phyloP scores from a whole-genome alignment of 2,329 filamentous ascomycete species.

The Knoxdaviesia proteae region DNA sequence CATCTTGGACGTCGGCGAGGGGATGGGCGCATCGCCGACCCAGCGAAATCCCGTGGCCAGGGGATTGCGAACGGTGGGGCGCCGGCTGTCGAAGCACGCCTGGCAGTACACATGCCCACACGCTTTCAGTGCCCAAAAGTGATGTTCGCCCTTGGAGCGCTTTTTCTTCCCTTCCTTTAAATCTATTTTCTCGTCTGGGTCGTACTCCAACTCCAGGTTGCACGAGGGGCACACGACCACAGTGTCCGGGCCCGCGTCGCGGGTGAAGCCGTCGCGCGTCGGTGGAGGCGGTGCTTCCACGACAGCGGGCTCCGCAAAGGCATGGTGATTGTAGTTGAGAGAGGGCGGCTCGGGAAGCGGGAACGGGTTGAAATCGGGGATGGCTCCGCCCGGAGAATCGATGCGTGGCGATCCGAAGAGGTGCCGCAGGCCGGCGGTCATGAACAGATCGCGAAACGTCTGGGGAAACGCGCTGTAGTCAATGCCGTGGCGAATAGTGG shows the following conservation, averaged over 20 bases:
- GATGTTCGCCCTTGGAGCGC: slow-evolving; percentile 36
- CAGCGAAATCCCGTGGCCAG: slow-evolving; percentile 5
- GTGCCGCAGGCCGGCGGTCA: too few relatives aligned
- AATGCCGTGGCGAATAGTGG: neutral
- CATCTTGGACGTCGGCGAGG: slow-evolving; percentile 11
- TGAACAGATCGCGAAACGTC: neutral
- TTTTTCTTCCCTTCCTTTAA: slow-evolving; percentile 11
- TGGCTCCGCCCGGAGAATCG: neutral
- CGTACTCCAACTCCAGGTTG: slow-evolving; percentile 60
- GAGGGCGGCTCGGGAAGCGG: neutral
- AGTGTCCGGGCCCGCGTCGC: slow-evolving; percentile 50
- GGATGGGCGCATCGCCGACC: neutral
- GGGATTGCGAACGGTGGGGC: slow-evolving; percentile 14
- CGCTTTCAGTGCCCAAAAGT: slow-evolving; percentile 78
- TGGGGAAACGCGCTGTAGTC: neutral
- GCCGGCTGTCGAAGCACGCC: slow-evolving; percentile 36
- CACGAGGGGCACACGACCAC: slow-evolving; percentile 73
- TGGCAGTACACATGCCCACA: slow-evolving; percentile 72
- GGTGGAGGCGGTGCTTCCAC: slow-evolving; percentile 27
- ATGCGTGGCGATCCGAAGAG: too few relatives aligned
- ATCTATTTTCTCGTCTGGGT: slow-evolving; percentile 19
- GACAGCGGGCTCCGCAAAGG: slow-evolving; percentile 12
- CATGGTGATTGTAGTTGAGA: slow-evolving; percentile 8
- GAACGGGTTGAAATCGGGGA: neutral
- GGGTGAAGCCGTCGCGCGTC: slow-evolving; percentile 57